Base-by-base conservation (phyloP, 192 early-diverging fungal species). In the Gryganskiella cystojenkinii region DNA sequence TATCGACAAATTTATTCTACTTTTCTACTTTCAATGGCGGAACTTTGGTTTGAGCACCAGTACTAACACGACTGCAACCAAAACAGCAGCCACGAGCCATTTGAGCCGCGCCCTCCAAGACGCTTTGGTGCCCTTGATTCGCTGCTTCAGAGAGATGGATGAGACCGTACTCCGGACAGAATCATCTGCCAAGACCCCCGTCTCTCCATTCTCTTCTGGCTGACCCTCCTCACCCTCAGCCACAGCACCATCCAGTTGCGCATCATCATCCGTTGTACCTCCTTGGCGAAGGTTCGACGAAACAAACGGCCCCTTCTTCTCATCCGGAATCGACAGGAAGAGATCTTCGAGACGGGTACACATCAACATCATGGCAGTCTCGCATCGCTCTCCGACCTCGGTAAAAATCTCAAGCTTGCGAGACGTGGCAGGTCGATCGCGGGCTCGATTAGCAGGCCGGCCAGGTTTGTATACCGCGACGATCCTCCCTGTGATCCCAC, bases 281-380 rank as follows among this genome's bases (percentile, higher is more conserved):
- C 14, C 2, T 4, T 20, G 34, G 35, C 25, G 33, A 28, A 43
- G 62, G 31, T 34, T 44, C 2, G 40, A 7, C 30, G 64, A 33
- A 1, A 65, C 52, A 53, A 74, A 61, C 8, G 64, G 50, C 3
- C 52, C 64, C 47, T 55, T 66, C n/a, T 67, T 75, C 7, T 66
- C 45, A 14, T 66, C 64, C 10, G 71, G 71, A 30, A 75, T 61
- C 2, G 57, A 55, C 71, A 75, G 61, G 47, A 75, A 75, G 31
- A 75, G 37, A n/a, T 75, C 71, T 22, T 75, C 71, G 0, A 75
- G 57, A n/a, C 71, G 56, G 13, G 37, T 30, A 14, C 71, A 75
- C 71, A 75, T 75, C 40, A 75, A 17, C 71, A 75, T 75, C 71
- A 75, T 56, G 40, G 52, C 71, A 3, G 71, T 75, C 49, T 75